phyloP scores from a whole-genome alignment of 495 filamentous ascomycete species.

The Aspergillus haitiensis region DNA sequence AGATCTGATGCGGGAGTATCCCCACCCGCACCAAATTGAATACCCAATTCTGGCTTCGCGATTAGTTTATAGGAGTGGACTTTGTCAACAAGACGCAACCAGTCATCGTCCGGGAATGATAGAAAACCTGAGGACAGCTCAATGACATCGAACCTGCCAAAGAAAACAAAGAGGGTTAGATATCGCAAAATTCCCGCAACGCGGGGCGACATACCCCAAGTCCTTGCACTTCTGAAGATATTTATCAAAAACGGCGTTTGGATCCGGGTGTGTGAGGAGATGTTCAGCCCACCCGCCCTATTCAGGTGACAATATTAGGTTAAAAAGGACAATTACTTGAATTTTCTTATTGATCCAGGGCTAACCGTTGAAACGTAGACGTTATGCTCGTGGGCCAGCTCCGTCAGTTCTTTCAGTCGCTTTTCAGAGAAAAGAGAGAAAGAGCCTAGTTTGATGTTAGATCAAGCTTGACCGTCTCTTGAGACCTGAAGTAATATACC shows the following conservation, averaged over 20 bases:
- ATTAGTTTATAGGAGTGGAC: constrained; percentile 52
- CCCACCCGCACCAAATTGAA: constrained; percentile 61
- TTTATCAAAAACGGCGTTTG: constrained; percentile 46
- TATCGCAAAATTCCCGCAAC: background rate
- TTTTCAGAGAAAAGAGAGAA: constrained; percentile 54
- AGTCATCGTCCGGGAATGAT: constrained; percentile 55
- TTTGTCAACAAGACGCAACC: constrained; percentile 56
- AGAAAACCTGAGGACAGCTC: constrained; percentile 57
- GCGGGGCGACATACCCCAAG: constrained; percentile 36
- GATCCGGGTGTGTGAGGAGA: constrained; percentile 50
- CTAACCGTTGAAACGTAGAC: constrained; percentile 56
- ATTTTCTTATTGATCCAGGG: too few species aligned
- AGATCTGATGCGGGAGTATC: constrained; percentile 53
- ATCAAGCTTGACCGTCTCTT: too few species aligned
- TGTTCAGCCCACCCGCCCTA: constrained; percentile 59
- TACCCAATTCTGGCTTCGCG: constrained; percentile 60
- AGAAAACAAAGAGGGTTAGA: background rate
- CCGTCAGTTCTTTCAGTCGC: constrained; percentile 49
- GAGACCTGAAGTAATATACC: constrained; percentile 26
- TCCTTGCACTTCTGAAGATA: constrained; percentile 54
- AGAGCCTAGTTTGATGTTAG: constrained; percentile 34
- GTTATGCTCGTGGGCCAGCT: constrained; percentile 52
- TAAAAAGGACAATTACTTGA: background rate
- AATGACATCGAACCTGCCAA: constrained; percentile 52
- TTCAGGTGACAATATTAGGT: background rate